Conservation (phyloP, 2,329 filamentous ascomycete species). For the Emergomyces orientalis region DNA sequence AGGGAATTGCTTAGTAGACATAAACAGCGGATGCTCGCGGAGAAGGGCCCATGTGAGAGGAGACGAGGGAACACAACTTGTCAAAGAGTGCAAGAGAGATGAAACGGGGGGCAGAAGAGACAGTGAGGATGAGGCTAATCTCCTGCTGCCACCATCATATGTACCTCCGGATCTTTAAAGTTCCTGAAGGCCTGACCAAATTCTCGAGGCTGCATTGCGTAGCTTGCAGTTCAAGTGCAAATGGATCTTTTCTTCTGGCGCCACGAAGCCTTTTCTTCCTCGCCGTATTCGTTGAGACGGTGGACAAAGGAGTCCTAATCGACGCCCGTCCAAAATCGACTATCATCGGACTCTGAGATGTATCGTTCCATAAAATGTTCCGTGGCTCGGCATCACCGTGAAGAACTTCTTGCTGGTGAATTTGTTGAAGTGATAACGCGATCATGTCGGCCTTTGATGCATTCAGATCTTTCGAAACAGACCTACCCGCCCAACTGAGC, state of each 20-base stretch:
- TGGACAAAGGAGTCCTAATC: background rate
- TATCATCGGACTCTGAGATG: background rate
- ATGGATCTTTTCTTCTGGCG: background rate
- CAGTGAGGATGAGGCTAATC: too few relatives aligned
- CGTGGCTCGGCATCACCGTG: conserved; percentile 8
- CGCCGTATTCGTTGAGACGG: background rate
- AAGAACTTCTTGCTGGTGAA: conserved; percentile 4
- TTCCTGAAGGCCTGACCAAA: too few relatives aligned
- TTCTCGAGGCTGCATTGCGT: background rate
- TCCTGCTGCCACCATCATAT: too few relatives aligned
- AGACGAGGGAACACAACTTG: too few relatives aligned
- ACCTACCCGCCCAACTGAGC: conserved; percentile 7
- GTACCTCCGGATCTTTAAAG: too few relatives aligned
- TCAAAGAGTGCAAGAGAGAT: too few relatives aligned
- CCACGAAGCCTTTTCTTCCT: background rate
- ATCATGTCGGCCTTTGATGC: background rate
- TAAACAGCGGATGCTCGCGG: too few relatives aligned
- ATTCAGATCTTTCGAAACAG: background rate
- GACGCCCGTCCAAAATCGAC: conserved; percentile 5
- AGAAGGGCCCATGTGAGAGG: too few relatives aligned
- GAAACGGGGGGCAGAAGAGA: too few relatives aligned
- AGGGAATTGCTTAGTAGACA: too few relatives aligned
- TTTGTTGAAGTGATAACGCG: conserved; percentile 1
- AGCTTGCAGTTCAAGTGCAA: background rate
- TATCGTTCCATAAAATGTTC: conserved; percentile 6